phyloP scores from a whole-genome alignment of 495 filamentous ascomycete genomes.

The Penicillium diatomitis region DNA sequence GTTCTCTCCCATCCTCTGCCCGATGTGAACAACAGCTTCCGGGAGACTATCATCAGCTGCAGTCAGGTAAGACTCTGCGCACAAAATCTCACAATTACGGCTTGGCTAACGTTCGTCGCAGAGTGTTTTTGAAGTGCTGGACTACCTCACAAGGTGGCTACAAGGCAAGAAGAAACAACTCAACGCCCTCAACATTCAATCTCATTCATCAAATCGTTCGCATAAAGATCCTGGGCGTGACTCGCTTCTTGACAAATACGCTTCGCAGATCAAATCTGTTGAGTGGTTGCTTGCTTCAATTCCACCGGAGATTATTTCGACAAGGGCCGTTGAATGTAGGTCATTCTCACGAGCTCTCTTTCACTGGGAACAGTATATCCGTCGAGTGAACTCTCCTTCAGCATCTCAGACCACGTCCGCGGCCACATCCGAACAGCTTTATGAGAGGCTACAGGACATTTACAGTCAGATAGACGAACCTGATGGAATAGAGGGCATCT shows the following conservation, averaged over 20 bases:
- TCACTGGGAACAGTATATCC: constrained; percentile 87
- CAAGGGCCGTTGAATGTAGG: constrained; percentile 79
- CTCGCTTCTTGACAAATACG: constrained; percentile 30
- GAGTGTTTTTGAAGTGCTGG: constrained; percentile 83
- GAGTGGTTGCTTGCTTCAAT: constrained; percentile 58
- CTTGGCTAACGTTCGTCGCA: constrained; percentile 22
- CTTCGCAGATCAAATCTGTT: constrained; percentile 49
- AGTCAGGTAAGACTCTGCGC: constrained; percentile 57
- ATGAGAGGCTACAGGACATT: constrained; percentile 77
- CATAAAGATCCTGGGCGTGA: constrained; percentile 29
- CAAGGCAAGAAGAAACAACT: constrained; percentile 66
- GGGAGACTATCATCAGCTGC: constrained; percentile 66
- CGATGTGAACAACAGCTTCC: constrained; percentile 42
- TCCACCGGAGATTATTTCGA: constrained; percentile 76
- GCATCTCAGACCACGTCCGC: constrained; percentile 25
- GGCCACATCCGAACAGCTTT: constrained; percentile 46
- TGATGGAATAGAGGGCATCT: constrained; percentile 92
- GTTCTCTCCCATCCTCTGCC: constrained; percentile 56
- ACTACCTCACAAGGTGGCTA: constrained; percentile 85
- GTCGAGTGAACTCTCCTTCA: constrained; percentile 40
- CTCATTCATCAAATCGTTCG: constrained; percentile 27
- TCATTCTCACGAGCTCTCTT: constrained; percentile 88
- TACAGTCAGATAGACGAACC: constrained; percentile 97
- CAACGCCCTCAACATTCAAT: constrained; percentile 25
- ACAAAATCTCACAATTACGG: neutral